Base-by-base conservation (phyloP, 140 eudicot species). In the Senecio squalidus region DNA sequence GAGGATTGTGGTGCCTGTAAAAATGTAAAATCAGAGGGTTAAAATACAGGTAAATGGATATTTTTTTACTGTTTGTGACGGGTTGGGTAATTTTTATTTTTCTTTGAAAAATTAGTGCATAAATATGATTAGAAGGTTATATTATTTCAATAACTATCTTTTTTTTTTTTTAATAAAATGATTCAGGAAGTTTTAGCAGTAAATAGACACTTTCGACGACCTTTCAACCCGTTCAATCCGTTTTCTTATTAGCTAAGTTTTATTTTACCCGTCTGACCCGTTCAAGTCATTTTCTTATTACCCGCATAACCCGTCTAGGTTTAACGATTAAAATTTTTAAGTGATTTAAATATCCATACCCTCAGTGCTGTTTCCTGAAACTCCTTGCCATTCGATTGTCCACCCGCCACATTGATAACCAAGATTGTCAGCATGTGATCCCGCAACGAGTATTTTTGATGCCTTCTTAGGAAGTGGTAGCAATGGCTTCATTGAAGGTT, bases 1-100 rank as follows among this genome's bases (percentile, higher is more conserved):
- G 18, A 86, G 85, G 68, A 86, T 80, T 14, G 92, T 83, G 36
- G 88, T 86, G 57, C 95, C 92, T 82, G 84, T 33, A 30, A 52
- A 17, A n/a, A n/a, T n/a, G n/a, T n/a, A n/a, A n/a, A 61, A 10
- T 24, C 53, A 27, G 46, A 47, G 52, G 49, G 17, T 41, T 67
- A 18, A 57, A 15, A 13, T 48, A 15, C 9, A n/a, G 48, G 39
- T 64, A 28, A 28, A 45, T 13, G 45, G 38, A n/a, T 41, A n/a
- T n/a, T n/a, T n/a, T n/a, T n/a, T n/a, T n/a, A n/a, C n/a, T n/a
- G n/a, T n/a, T n/a, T n/a, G n/a, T n/a, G n/a, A n/a, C n/a, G 17
- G 54, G 9, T 55, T 13, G 26, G 64, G 36, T 31, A 5, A 23
- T 8, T n/a, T 27, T 22, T 0, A n/a, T 20, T n/a, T n/a, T n/a